Base-by-base conservation (phyloP, 2,329 filamentous ascomycete genomes). In the Exophiala xenobiotica region DNA sequence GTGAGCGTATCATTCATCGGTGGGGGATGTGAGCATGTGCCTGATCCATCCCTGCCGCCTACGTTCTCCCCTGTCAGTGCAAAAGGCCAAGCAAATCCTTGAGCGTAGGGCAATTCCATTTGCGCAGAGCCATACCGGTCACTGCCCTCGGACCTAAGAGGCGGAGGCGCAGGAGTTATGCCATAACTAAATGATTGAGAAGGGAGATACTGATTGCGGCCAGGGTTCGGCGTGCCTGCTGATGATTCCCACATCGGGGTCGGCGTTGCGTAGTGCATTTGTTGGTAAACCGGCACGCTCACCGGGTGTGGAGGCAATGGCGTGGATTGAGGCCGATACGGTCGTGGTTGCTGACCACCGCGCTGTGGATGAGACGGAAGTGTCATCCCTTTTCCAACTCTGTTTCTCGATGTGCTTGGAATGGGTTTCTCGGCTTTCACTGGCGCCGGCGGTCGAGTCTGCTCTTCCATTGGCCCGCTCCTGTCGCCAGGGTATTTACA, bases 21-120 rank as follows among this genome's bases (percentile, higher is more conserved):
- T 12, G 35, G 42, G 3, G 41, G 20, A 6, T 45, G 43, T 35
- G 49, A 46, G 16, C 23, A 27, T 14, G n/a, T 35, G 31, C 31
- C 31, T 14, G 31, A 35, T 12, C 5, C n/a, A 35, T 35, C n/a
- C 8, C 31, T 35, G 7, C 26, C 38, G 35, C 16, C 41, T 9
- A 14, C 22, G 20, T 14, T 18, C 5, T 24, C 24, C 14, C 7
- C 27, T 8, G 19, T 29, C 16, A 46, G 14, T 33, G 49, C 37
- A 19, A 51, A 50, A 11, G 51, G 51, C 51, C 51, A 54, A 14
- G 51, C 51, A 50, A 51, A 50, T 11, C 19, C 42, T 4, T 47
- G 46, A 18, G 51, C 37, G 16, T 46, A 54, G 7, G 51, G 51
- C 16, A 54, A 35, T 16, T 51, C 42, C 42, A 54, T 54, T 8